Base-by-base conservation (phyloP, 1,284 basidiomycete species). In the Boletus calvinii region DNA sequence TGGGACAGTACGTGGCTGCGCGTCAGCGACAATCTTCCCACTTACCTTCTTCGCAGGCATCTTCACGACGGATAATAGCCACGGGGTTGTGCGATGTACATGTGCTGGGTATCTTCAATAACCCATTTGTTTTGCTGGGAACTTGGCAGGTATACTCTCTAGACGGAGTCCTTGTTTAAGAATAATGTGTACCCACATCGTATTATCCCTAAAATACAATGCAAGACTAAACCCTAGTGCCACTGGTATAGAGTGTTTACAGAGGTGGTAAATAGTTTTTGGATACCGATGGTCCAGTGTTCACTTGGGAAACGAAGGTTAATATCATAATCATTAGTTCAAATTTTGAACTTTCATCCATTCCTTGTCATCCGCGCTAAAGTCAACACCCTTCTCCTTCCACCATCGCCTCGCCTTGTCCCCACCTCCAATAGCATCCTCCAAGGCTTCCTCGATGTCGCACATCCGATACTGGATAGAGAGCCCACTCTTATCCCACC, bases 371-470 rank as follows among this genome's bases (percentile, higher is more conserved):
- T 85, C 84, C 11, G 87, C 84, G 49, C 84, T 83, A 64, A 91
- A 90, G 66, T 91, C 84, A 7, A 90, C 79, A 1, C 87, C 87
- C 64, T 88, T 89, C 56, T 70, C 69, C 63, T 77, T 80, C 89
- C 89, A 92, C 89, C 89, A 92, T 48, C 73, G 74, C 60, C 87
- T 77, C 12, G 84, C 87, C 46, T 76, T 77, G 56, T 83, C 79
- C 6, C 86, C 87, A 10, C 84, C 86, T 4, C 85, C 85, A 46
- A 90, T 87, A 1, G 87, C 85, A 61, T 92, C 90, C 67, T 92
- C 90, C 58, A 92, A 68, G 4, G 90, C 90, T 72, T 91, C 91
- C 64, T 93, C 90, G 50, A 87, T 83, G 72, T 92, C 90, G 63
- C 89, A 91, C 78, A 90, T 84, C 46, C 90, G 79, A 67, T 90